A percentile compares a stretch with the other conserved stretches of the same genome.
These are phyloP conservation scores for Isabelozyma rhagii DNA, from an alignment of 805 yeast species.

Conservation along the genomic window DNA sequence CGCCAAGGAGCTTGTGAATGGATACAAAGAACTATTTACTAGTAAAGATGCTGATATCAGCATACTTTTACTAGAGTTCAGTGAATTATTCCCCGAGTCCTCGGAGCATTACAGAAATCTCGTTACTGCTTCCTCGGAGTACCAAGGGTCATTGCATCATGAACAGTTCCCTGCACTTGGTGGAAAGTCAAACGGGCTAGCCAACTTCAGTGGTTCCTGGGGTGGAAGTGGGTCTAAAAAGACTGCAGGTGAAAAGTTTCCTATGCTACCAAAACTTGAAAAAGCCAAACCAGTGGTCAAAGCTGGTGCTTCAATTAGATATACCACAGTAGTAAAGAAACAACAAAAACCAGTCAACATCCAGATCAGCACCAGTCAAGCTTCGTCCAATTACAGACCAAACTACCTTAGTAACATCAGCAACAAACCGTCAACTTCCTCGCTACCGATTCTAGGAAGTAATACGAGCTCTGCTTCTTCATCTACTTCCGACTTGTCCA, in stretches of 20 bases:
- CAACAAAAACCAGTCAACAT: constrained; percentile 6
- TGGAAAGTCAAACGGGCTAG: constrained; percentile 5
- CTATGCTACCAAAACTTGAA: constrained; percentile 31
- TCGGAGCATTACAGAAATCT: constrained; percentile 44
- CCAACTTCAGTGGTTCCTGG: constrained; percentile 19
- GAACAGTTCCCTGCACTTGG: constrained; percentile 53
- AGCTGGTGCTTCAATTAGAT: constrained; percentile 26
- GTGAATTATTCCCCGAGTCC: constrained; percentile 51
- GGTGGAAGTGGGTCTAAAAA: constrained; percentile 10
- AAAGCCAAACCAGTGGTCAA: constrained; percentile 9
- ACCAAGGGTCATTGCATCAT: constrained; percentile 14
- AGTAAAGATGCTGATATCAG: constrained; percentile 47
- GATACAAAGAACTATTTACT: constrained; percentile 49
- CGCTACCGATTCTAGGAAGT: constrained; percentile 24
- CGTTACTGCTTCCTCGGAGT: constrained; percentile 5
- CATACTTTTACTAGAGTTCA: constrained; percentile 56
- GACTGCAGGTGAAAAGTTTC: constrained; percentile 24
- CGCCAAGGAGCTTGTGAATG: constrained; percentile 44
- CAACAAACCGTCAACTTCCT: constrained; percentile 16
- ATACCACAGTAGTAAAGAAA: constrained; percentile 29
- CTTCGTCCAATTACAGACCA: constrained; percentile 23
- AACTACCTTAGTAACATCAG: constrained; percentile 24
- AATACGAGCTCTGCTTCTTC: constrained; percentile 9
- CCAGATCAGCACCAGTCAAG: constrained; percentile 9
- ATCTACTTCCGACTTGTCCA: constrained; percentile 15